Percentiles rank a stretch among this genome's conserved stretches.
These are phyloP conservation scores for Lepidium africanum DNA, from an alignment of 345 rosid species.

Conservation along the genomic window DNA sequence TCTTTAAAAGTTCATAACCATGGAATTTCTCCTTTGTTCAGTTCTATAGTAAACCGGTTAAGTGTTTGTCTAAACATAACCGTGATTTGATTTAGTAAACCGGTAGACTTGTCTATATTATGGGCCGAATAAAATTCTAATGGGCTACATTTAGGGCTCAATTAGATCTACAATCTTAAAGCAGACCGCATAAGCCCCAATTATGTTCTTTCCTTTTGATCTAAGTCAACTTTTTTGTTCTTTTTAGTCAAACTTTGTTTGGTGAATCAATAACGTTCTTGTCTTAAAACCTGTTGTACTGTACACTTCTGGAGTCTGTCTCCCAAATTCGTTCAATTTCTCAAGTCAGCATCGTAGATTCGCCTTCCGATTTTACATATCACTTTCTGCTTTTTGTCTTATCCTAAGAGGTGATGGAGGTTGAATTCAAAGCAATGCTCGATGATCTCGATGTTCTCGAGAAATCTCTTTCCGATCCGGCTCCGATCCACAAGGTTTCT, in stretches of 20 bases:
- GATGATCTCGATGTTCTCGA: conserved; percentile 54
- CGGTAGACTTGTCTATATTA: too few species aligned
- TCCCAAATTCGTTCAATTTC: neutral
- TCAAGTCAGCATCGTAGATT: neutral
- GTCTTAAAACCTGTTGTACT: neutral
- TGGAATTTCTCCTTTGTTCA: neutral
- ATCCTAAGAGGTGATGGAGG: conserved; percentile 43
- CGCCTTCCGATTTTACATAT: neutral
- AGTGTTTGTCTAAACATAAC: neutral
- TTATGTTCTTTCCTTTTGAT: neutral
- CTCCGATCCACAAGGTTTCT: conserved; percentile 56
- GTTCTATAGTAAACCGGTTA: neutral
- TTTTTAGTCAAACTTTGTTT: neutral
- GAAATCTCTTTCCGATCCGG: conserved; percentile 48
- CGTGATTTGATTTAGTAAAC: neutral
- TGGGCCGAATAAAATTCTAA: neutral
- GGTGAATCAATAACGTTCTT: neutral
- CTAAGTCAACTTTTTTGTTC: neutral
- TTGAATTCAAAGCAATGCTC: conserved; percentile 52
- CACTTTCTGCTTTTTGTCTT: neutral
- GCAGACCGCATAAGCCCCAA: neutral
- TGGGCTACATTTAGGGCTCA: neutral
- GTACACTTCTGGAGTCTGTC: neutral
- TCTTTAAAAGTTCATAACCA: neutral
- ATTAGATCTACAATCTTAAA: neutral